Conservation (phyloP, 2,329 filamentous ascomycete species). For the Zymoseptoria tritici region DNA sequence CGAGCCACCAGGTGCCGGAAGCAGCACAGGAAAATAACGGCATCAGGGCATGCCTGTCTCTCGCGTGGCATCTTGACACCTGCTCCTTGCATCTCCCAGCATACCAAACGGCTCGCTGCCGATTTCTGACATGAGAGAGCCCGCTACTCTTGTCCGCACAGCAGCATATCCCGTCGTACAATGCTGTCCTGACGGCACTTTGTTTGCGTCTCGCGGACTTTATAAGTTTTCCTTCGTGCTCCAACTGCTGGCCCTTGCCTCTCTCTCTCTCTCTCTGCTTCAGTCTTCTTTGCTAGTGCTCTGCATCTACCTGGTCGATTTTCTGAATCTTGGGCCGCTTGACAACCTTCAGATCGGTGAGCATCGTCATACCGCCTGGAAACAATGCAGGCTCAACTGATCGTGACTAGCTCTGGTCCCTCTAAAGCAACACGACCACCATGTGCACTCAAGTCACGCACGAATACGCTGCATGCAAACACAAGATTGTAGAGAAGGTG, state of each 20-base stretch:
- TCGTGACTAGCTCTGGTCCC: neutral
- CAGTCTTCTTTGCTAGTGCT: conserved; percentile 1
- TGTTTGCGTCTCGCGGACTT: conserved; percentile 18
- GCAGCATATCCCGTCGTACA: conserved; percentile 14
- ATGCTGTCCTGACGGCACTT: conserved; percentile 18
- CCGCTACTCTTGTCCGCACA: conserved; percentile 13
- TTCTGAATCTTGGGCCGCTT: neutral
- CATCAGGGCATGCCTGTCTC: conserved; percentile 12
- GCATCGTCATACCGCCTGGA: neutral
- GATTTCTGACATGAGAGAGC: conserved; percentile 17
- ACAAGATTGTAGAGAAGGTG: conserved; percentile 37
- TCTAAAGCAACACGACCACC: conserved; percentile 4
- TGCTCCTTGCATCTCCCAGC: conserved; percentile 19
- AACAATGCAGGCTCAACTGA: neutral
- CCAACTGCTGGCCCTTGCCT: conserved; percentile 2
- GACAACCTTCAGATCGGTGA: neutral
- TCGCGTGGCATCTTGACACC: conserved; percentile 20
- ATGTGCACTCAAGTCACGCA: conserved; percentile 45
- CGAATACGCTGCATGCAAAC: conserved; percentile 39
- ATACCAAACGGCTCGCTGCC: conserved; percentile 16
- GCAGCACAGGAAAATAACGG: conserved; percentile 6
- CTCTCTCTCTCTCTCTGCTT: neutral
- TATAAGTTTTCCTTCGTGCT: conserved; percentile 14
- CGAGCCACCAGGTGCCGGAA: conserved; percentile 10
- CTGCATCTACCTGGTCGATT: neutral